Percentiles rank a stretch among this genome's conserved stretches.
Conservation (phyloP, 2,329 filamentous ascomycete genomes). For the Pseudomassariella vexata region DNA sequence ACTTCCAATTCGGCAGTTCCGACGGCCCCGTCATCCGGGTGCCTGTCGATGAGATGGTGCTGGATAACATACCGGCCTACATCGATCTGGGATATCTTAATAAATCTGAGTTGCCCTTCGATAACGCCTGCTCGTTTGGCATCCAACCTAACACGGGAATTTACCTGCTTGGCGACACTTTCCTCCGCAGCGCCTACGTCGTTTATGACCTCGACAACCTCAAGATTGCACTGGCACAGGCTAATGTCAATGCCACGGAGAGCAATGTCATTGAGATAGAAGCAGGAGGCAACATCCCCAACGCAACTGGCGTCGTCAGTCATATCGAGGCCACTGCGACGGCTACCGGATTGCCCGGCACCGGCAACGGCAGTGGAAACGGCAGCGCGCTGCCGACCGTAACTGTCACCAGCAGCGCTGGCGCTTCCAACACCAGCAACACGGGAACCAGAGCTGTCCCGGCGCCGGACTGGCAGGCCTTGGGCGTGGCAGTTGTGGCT, state of each 20-base stretch:
- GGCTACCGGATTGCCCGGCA: constrained; percentile 13
- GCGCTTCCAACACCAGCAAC: constrained; percentile 10
- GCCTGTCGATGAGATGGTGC: constrained; percentile 29
- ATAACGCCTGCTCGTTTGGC: constrained; percentile 47
- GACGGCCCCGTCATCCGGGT: constrained; percentile 25
- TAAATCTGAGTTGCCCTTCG: constrained; percentile 29
- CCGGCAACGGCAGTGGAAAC: constrained; percentile 8
- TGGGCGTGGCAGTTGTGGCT: neutral
- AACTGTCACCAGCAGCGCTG: constrained; percentile 8
- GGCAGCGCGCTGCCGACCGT: constrained; percentile 6
- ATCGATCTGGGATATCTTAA: constrained; percentile 14
- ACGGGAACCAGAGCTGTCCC: constrained; percentile 13
- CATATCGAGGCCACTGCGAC: constrained; percentile 20
- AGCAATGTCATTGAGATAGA: constrained; percentile 41
- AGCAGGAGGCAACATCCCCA: constrained; percentile 32
- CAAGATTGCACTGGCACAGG: constrained; percentile 46
- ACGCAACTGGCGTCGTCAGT: constrained; percentile 35
- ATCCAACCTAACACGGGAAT: constrained; percentile 34
- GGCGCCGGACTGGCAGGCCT: constrained; percentile 15
- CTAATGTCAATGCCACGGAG: constrained; percentile 40
- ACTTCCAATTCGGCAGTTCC: constrained; percentile 34
- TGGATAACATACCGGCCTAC: constrained; percentile 28
- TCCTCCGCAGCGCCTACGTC: constrained; percentile 44
- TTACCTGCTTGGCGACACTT: constrained; percentile 41
- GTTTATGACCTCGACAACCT: constrained; percentile 48